Evolutionary conservation across 2,329 filamentous ascomycete species (phyloP).

Genomic region (Atkinsonella hypoxylon): DNA sequence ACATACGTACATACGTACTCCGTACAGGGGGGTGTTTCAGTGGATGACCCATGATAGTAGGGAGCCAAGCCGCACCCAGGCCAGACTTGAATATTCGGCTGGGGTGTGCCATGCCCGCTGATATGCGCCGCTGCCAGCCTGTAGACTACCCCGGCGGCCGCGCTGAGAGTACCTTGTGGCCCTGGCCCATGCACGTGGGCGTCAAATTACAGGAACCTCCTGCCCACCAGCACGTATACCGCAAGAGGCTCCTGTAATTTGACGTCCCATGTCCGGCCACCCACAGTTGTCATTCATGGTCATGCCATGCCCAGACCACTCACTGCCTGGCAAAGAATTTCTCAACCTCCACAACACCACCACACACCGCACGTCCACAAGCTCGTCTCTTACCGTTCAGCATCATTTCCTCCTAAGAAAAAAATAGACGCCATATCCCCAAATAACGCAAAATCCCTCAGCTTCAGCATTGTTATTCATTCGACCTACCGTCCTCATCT

Average conservation of each 20-base stretch:
- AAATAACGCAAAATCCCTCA: not conserved
- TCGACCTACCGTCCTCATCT: not conserved
- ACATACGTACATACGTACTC: too few relatives aligned
- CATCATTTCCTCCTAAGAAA: not conserved
- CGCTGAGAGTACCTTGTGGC: not conserved
- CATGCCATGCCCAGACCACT: too few relatives aligned
- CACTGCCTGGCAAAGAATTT: conserved; percentile 3
- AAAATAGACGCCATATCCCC: conserved; percentile 1
- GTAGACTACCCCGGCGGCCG: not conserved
- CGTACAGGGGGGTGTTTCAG: too few relatives aligned
- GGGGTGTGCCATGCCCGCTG: not conserved
- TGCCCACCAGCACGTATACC: too few relatives aligned
- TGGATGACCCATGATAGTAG: too few relatives aligned
- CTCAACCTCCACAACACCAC: conserved; percentile 6
- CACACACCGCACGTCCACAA: conserved; percentile 1
- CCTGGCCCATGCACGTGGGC: not conserved
- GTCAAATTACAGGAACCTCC: too few relatives aligned
- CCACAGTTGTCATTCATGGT: not conserved
- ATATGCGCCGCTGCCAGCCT: not conserved
- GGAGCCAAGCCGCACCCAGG: too few relatives aligned
- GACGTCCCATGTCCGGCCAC: too few relatives aligned
- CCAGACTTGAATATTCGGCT: too few relatives aligned
- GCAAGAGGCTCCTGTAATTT: too few relatives aligned
- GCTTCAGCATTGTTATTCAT: not conserved
- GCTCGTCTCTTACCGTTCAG: conserved; percentile 1